Percentiles rank a stretch among this genome's conserved stretches.
phyloP scores from a whole-genome alignment of 176 grass and related monocot genomes.

The Pontederia crassipes region DNA sequence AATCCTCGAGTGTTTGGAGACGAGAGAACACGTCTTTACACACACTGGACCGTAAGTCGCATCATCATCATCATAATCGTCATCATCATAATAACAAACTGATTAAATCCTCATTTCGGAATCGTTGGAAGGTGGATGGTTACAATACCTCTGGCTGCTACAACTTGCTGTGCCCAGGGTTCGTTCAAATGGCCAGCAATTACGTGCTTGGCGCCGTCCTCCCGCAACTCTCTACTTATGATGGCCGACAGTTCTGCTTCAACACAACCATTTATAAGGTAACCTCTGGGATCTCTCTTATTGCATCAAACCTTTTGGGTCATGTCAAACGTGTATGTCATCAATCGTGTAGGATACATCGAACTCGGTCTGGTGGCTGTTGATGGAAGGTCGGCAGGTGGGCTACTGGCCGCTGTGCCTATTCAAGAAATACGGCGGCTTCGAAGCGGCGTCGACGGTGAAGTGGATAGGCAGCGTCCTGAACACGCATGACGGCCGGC shows the following conservation, averaged over 20 bases:
- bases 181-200: not conserved
- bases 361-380: not conserved
- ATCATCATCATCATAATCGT: too few species aligned
- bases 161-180: slow-evolving; percentile 1
- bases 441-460: not conserved
- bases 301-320: too few species aligned
- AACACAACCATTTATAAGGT: not conserved
- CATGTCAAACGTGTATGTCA: too few species aligned
- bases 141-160: not conserved
- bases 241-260: not conserved
- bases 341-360: not conserved
- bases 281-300: too few species aligned
- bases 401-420: not conserved
- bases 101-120: too few species aligned
- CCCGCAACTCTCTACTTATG: not conserved
- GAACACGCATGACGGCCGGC: not conserved
- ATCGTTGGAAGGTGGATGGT: not conserved
- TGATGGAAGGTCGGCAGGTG: not conserved
- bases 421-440: not conserved
- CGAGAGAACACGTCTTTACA: not conserved
- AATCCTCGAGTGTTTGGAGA: not conserved
- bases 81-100: too few species aligned
- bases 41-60: not conserved
- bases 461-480: not conserved
- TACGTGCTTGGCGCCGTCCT: not conserved